These are phyloP conservation scores for Pseudopediastrum boryanum DNA, from an alignment of 139 green algal species.

Conservation along the genomic window DNA sequence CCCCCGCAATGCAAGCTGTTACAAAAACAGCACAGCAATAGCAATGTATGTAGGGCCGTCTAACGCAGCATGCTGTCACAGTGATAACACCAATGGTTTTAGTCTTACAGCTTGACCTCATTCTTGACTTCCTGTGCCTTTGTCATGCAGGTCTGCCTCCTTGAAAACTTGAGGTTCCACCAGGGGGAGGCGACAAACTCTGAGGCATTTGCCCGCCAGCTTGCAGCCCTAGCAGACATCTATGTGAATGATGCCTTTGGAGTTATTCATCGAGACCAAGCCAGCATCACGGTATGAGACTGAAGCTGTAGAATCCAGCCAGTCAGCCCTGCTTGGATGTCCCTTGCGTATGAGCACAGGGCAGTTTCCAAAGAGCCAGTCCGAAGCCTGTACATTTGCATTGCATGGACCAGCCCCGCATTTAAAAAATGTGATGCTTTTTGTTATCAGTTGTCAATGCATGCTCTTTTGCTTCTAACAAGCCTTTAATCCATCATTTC, in stretches of 20 bases:
- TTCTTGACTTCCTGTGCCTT: neutral
- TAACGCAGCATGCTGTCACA: neutral
- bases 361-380: too few species aligned
- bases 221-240: conserved; percentile 57
- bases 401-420: too few species aligned
- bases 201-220: conserved; percentile 39
- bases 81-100: neutral
- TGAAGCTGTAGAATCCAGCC: too few species aligned
- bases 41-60: neutral
- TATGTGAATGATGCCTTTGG: conserved; percentile 69
- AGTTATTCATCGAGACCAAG: conserved; percentile 57
- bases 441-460: too few species aligned
- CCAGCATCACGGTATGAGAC: conserved; percentile 56
- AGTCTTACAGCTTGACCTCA: neutral
- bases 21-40: neutral
- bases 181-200: conserved; percentile 47
- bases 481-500: too few species aligned
- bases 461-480: too few species aligned
- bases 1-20: neutral
- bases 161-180: conserved; percentile 71
- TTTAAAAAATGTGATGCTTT: too few species aligned
- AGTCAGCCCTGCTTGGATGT: too few species aligned
- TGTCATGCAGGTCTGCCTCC: conserved; percentile 42
- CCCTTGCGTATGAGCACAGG: too few species aligned
- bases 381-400: too few species aligned